Evolutionary conservation across 768 basidiomycete species (phyloP), one percentile per base, ranked within the genome.

Genomic region (Amanita exitialis): DNA sequence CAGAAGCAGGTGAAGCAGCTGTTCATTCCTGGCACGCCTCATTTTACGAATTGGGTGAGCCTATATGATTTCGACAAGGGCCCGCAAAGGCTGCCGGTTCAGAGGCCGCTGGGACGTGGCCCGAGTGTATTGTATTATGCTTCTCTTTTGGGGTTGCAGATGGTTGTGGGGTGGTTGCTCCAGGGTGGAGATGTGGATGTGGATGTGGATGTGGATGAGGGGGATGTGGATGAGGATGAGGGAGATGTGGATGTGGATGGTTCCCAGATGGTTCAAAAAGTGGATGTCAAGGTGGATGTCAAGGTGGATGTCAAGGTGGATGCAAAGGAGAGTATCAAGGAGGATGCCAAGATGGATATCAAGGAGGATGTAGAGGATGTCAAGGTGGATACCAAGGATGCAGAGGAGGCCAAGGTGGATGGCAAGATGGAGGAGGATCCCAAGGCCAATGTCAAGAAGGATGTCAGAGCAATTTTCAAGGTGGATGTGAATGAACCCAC

Each of bases 71-170:
- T 48, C 15, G 47, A 48, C 23, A 48, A 39, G 16, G 47, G 47
- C 2, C 47, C 47, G 6, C 37, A 48, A 12, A 4, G 38, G 25
- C 21, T 38, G 7, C 47, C 47, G 3, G 13, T 23, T 13, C 35
- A 27, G n/a, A 39, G 21, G 16, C 30, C 25, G 6, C n/a, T 23
- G 23, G 37, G 38, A 6, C 39, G 18, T 16, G 18, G 3, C 10
- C 36, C 37, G 16, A 39, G 38, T 20, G 36, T 25, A 3, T n/a
- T 38, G 13, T 48, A 48, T 27, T 48, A 48, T 48, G 47, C 47
- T 28, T 38, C 47, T 7, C 37, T 16, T 15, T n/a, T 48, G 12
- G 47, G 47, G 7, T 48, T 48, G 27, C 6, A 38, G 18, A 25
- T 16, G 5, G 13, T 48, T 16, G 36, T 48, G 25, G 28, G 16